These are phyloP conservation scores for Colletotrichum eremochloae DNA, from an alignment of 2,329 filamentous ascomycete genomes.

Conservation along the genomic window DNA sequence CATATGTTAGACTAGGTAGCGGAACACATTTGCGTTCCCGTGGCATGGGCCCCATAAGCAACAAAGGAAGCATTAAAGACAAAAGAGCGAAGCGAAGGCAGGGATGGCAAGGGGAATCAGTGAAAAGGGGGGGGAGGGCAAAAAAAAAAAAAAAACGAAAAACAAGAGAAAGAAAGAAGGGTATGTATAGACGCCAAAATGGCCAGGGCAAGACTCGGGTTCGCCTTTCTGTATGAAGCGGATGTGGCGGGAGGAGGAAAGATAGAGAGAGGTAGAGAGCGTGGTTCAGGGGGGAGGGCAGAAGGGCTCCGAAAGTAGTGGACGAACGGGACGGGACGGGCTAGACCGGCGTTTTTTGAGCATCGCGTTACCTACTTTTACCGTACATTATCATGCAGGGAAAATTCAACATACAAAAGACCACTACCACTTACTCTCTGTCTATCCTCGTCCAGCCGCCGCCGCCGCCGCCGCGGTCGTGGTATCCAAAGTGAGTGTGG, in stretches of 20 bases:
- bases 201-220: not conserved
- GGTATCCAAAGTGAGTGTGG: not conserved
- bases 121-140: no score
- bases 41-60: not conserved
- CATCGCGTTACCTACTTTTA: not conserved
- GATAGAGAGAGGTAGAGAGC: not conserved
- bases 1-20: not conserved
- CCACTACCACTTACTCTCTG: not conserved
- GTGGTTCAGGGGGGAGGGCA: not conserved
- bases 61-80: not conserved
- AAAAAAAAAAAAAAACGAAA: not conserved
- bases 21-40: not conserved
- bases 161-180: not conserved
- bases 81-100: not conserved
- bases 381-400: not conserved
- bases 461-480: not conserved
- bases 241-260: not conserved
- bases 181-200: not conserved
- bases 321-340: not conserved
- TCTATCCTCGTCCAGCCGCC: not conserved
- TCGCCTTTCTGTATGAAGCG: not conserved
- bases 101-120: not conserved
- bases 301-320: not conserved
- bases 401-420: not conserved
- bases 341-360: not conserved